phyloP scores from a whole-genome alignment of 768 basidiomycete species.

The Cystobasidium tubakii region DNA sequence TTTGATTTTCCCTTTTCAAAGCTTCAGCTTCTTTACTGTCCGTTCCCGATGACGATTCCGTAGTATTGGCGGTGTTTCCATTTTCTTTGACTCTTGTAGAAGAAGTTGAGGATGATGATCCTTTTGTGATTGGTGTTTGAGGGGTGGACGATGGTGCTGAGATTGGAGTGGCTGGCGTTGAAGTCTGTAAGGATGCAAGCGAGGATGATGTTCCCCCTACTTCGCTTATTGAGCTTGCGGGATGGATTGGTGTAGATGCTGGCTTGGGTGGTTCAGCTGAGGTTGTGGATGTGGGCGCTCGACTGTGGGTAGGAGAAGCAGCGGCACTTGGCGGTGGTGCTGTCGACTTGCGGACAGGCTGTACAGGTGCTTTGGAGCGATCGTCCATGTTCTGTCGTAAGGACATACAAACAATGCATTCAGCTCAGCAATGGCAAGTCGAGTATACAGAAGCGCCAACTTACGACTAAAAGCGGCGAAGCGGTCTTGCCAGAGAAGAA shows the following conservation, averaged over 20 bases:
- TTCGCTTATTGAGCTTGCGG: slow-evolving; percentile 22
- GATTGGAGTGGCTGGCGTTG: slow-evolving; percentile 1
- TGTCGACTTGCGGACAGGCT: slow-evolving; percentile 49
- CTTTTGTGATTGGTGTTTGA: slow-evolving; percentile 2
- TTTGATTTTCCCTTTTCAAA: slow-evolving; percentile 59
- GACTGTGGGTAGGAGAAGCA: slow-evolving; percentile 45
- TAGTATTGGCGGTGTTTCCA: slow-evolving; percentile 7
- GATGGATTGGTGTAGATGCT: slow-evolving; percentile 28
- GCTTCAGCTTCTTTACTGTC: slow-evolving; percentile 35
- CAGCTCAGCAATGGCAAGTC: too few relatives aligned
- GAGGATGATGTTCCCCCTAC: slow-evolving; percentile 29
- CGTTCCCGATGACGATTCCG: neutral
- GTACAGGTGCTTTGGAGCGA: slow-evolving; percentile 42
- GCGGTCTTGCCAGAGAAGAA: slow-evolving; percentile 78
- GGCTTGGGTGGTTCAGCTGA: slow-evolving; percentile 29
- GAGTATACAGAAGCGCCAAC: slow-evolving; percentile 50
- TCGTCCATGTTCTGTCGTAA: slow-evolving; percentile 43
- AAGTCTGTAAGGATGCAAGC: neutral
- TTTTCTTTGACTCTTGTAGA: neutral
- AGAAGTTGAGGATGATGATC: slow-evolving; percentile 44
- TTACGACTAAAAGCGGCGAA: slow-evolving; percentile 63
- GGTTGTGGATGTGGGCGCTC: slow-evolving; percentile 39
- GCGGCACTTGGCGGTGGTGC: slow-evolving; percentile 44
- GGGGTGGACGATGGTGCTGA: slow-evolving; percentile 35
- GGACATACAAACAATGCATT: too few relatives aligned